These are phyloP conservation scores for Solanum hybrid DNA, from an alignment of 305 asterid species.

Conservation along the genomic window DNA sequence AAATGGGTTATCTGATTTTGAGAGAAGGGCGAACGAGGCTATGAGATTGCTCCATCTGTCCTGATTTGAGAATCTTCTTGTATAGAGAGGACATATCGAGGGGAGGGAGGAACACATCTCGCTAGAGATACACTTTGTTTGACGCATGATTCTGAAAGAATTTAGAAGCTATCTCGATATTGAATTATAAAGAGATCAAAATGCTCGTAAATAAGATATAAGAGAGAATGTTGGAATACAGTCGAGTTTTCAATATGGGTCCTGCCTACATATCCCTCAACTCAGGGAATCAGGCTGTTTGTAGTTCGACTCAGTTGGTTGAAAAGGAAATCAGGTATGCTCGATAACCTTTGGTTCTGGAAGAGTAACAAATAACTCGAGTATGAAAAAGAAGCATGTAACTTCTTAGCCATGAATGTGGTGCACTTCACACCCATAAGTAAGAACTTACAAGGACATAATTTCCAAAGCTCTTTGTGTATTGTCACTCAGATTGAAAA, in stretches of 20 bases:
- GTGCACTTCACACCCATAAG: background rate
- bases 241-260: background rate
- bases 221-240: background rate
- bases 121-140: background rate
- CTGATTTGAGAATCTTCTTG: background rate
- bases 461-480: background rate
- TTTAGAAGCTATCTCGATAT: background rate
- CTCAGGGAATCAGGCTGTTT: background rate
- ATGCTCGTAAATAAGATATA: too few relatives aligned
- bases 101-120: background rate
- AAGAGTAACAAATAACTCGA: background rate
- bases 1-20: background rate
- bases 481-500: background rate
- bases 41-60: background rate
- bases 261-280: background rate
- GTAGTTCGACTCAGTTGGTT: background rate
- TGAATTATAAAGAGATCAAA: background rate
- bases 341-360: background rate
- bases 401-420: background rate
- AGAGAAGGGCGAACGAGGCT: background rate
- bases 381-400: background rate
- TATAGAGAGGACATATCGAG: background rate
- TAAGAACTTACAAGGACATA: background rate
- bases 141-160: background rate
- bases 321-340: background rate